A percentile compares a stretch with the other conserved stretches of the same genome.
Evolutionary conservation across 176 grass and related monocot genomes (phyloP).

Genomic region (Themeda triandra): DNA sequence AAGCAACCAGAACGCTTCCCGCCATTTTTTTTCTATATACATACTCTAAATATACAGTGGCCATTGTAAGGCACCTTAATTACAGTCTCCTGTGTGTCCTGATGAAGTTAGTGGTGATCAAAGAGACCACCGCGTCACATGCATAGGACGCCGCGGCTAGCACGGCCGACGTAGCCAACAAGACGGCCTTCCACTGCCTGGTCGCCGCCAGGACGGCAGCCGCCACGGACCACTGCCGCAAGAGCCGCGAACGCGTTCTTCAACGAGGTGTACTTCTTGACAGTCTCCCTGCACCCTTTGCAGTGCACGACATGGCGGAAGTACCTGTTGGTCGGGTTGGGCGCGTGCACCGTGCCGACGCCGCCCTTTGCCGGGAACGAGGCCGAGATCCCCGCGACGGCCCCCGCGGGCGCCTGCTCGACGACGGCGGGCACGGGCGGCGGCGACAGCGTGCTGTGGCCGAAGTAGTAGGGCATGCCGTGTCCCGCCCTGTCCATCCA

Average conservation of each 20-base stretch:
- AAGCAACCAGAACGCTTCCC: not conserved
- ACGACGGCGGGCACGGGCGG: slow-evolving; percentile 67
- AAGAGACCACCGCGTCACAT: slow-evolving; percentile 43
- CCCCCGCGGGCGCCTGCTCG: slow-evolving; percentile 72
- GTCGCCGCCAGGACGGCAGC: slow-evolving; percentile 47
- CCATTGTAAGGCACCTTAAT: too few species aligned
- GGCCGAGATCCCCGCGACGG: slow-evolving; percentile 63
- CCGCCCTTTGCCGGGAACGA: slow-evolving; percentile 82
- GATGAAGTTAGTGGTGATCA: slow-evolving; percentile 88
- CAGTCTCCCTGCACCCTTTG: slow-evolving; percentile 55
- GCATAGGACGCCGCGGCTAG: slow-evolving; percentile 48
- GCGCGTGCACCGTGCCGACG: slow-evolving; percentile 55
- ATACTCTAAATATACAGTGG: not conserved
- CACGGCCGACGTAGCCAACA: slow-evolving; percentile 45
- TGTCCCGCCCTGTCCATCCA: slow-evolving; percentile 91
- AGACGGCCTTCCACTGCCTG: slow-evolving; percentile 38
- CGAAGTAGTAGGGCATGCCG: slow-evolving; percentile 98
- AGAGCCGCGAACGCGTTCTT: slow-evolving; percentile 45
- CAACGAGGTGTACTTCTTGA: slow-evolving; percentile 48
- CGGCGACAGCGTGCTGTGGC: slow-evolving; percentile 54
- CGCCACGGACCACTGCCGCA: slow-evolving; percentile 32
- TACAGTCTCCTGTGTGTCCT: slow-evolving; percentile 72
- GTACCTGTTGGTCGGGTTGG: slow-evolving; percentile 83
- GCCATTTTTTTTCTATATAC: not conserved
- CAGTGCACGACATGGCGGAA: slow-evolving; percentile 95